Evolutionary conservation across 2,329 filamentous ascomycete genomes (phyloP).

Genomic region (Cordyceps militaris): DNA sequence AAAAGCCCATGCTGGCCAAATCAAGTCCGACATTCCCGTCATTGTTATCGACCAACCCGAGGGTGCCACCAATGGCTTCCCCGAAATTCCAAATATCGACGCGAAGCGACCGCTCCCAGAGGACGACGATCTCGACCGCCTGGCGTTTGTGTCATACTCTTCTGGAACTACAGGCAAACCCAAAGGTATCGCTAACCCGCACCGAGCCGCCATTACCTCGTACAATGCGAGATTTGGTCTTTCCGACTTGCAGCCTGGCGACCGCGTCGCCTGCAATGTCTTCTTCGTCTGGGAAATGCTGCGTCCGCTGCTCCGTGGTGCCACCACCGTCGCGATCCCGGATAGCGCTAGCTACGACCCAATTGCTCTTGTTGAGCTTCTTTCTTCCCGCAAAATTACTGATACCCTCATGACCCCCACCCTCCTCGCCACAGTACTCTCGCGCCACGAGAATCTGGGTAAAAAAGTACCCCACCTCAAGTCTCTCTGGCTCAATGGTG

Average conservation of each 20-base stretch:
- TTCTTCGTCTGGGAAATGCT: constrained; percentile 85
- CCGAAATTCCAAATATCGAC: constrained; percentile 25
- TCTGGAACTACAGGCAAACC: constrained; percentile 71
- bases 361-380: constrained; percentile 62
- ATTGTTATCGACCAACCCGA: constrained; percentile 54
- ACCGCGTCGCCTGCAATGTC: constrained; percentile 79
- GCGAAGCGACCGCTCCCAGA: constrained; percentile 46
- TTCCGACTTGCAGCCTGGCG: constrained; percentile 62
- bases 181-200: constrained; percentile 77
- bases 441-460: constrained; percentile 60
- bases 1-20: constrained; percentile 54
- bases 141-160: constrained; percentile 76
- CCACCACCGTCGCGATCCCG: constrained; percentile 67
- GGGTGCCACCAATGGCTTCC: constrained; percentile 21
- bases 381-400: constrained; percentile 59
- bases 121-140: constrained; percentile 62
- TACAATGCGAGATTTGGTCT: constrained; percentile 66
- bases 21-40: constrained; percentile 56
- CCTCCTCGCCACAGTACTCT: constrained; percentile 65
- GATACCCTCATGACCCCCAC: constrained; percentile 83
- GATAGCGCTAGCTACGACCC: constrained; percentile 75
- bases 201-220: constrained; percentile 65
- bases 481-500: constrained; percentile 73
- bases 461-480: constrained; percentile 57
- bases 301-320: constrained; percentile 67